These are phyloP conservation scores for Carex littledalei DNA, from an alignment of 176 grass and related monocot genomes.

Conservation along the genomic window DNA sequence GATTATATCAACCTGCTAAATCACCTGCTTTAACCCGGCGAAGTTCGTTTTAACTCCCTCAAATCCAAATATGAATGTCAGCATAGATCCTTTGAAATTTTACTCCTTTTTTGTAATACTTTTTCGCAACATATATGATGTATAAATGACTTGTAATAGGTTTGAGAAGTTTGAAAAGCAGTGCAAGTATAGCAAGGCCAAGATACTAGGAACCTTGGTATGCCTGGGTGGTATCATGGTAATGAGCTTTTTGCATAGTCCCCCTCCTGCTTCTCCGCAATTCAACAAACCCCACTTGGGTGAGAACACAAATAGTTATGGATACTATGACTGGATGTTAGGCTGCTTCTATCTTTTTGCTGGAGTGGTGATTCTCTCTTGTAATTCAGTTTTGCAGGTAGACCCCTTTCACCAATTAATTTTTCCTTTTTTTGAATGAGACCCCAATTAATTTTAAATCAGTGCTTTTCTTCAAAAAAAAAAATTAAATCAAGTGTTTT, in stretches of 20 bases:
- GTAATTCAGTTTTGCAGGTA: constrained; percentile 53
- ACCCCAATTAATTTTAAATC: not conserved
- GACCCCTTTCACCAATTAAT: not conserved
- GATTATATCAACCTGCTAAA: not conserved
- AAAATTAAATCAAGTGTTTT: not conserved
- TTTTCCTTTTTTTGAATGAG: not conserved
- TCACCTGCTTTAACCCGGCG: not conserved
- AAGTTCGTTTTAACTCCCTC: not conserved
- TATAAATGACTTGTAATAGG: constrained; percentile 13
- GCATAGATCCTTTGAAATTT: not conserved
- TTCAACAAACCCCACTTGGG: not conserved
- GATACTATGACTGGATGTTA: constrained; percentile 41
- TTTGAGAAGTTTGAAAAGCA: constrained; percentile 48
- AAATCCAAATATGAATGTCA: not conserved
- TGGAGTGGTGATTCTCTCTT: constrained; percentile 24
- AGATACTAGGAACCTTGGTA: constrained; percentile 49
- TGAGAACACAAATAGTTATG: not conserved
- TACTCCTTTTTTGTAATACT: not conserved
- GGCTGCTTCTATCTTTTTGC: constrained; percentile 52
- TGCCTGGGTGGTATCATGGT: constrained; percentile 49
- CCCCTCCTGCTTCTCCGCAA: constrained; percentile 5
- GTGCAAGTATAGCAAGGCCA: constrained; percentile 59
- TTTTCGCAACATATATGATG: not conserved
- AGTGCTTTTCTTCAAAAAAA: not conserved
- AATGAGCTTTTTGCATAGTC: constrained; percentile 52